A percentile compares a stretch with the other conserved stretches of the same genome.
These are phyloP conservation scores for Sporisorium sorghi DNA, from an alignment of 1,284 basidiomycete species.

Conservation along the genomic window DNA sequence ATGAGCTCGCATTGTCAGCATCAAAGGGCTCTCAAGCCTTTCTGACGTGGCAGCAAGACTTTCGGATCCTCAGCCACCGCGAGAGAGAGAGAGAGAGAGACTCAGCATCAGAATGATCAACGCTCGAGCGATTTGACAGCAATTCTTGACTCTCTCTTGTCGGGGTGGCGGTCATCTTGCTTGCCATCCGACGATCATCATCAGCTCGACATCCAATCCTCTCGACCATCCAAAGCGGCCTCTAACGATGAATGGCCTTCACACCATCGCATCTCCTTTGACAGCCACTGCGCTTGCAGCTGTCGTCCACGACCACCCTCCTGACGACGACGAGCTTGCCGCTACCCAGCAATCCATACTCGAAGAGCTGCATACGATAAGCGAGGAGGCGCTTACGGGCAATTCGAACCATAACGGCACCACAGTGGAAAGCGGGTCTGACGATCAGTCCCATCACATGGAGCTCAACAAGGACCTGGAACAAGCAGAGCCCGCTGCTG, in stretches of 20 bases:
- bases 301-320: background rate
- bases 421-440: background rate
- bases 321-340: slow-evolving; percentile 36
- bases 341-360: slow-evolving; percentile 46
- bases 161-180: background rate
- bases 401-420: background rate
- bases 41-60: background rate
- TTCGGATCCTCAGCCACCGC: background rate
- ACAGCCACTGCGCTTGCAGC: slow-evolving; percentile 8
- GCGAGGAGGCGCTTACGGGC: slow-evolving; percentile 24
- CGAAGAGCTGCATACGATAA: slow-evolving; percentile 47
- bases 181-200: background rate
- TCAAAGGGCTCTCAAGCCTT: background rate
- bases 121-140: background rate
- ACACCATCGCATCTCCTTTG: background rate
- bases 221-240: background rate
- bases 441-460: background rate
- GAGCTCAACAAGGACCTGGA: background rate
- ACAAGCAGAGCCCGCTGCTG: background rate
- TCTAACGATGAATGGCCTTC: background rate
- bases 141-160: background rate
- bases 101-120: background rate
- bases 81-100: background rate
- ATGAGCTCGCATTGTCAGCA: background rate
- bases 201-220: background rate